Evolutionary conservation across 805 yeast species (phyloP).

Genomic region (Candida pini): DNA sequence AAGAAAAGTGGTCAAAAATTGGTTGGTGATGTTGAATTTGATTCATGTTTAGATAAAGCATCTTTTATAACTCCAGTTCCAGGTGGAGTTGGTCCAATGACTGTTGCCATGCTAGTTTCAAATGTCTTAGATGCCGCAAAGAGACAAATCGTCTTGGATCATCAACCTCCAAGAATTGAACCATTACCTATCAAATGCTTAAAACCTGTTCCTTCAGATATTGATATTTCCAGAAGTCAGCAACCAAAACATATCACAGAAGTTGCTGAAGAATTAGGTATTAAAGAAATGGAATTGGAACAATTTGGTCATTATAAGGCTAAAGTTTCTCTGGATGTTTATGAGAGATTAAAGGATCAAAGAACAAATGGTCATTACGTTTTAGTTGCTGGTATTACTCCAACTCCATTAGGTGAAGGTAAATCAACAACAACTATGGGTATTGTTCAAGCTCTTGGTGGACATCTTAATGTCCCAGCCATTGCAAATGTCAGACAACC

Average conservation of each 20-base stretch:
- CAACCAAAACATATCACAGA: conserved; percentile 64
- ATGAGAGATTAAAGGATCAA: conserved; percentile 54
- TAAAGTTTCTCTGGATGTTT: conserved; percentile 59
- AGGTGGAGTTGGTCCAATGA: conserved; percentile 92
- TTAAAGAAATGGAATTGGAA: conserved; percentile 63
- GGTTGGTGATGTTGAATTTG: conserved; percentile 76
- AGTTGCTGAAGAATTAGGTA: conserved; percentile 65
- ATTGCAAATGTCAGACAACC: conserved; percentile 85
- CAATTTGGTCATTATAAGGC: conserved; percentile 74
- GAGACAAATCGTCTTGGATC: conserved; percentile 25
- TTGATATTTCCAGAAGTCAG: conserved; percentile 72
- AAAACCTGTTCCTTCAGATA: conserved; percentile 76
- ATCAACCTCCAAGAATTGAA: conserved; percentile 34
- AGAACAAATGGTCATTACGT: conserved; percentile 65
- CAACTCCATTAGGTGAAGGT: conserved; percentile 84
- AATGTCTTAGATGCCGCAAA: conserved; percentile 69
- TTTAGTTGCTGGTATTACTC: conserved; percentile 78
- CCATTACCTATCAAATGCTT: conserved; percentile 53
- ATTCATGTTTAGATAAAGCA: conserved; percentile 48
- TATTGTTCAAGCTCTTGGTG: conserved; percentile 74
- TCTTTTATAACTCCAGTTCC: conserved; percentile 80
- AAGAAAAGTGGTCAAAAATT: conserved; percentile 65
- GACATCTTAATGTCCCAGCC: conserved; percentile 62
- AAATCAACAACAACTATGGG: conserved; percentile 83
- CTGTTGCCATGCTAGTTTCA: conserved; percentile 74